Evolutionary conservation across 345 rosid genomes (phyloP), one percentile per base, ranked within the genome.

Genomic region (Eucalyptus melliodora): DNA sequence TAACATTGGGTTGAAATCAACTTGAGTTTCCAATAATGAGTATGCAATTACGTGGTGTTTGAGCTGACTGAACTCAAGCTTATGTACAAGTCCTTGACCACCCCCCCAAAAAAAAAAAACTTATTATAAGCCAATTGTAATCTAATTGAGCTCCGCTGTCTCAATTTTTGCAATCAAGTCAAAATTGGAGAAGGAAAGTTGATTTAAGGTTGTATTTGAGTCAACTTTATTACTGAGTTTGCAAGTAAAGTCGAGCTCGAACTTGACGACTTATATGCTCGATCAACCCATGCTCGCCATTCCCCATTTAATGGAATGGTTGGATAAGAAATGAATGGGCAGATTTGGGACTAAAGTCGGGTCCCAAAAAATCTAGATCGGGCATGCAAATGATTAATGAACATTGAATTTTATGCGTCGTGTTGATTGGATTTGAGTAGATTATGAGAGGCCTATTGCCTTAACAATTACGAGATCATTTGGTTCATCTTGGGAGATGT

Each of bases 351-450:
- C 37, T 77, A 37, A 2, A 11, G 13, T 23, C 13, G 3, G 1
- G 44, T 37, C 45, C 83, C 3, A 37, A 42, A 37, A 72, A 37
- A 37, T 37, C 27, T 77, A 10, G 83, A 19, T 37, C 3, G 3
- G 16, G 45, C 45, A 17, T 10, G 83, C 83, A 3, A 72, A 72
- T 19, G 83, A 37, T 37, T 72, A 21, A 69, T 16, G 81, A 69
- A 19, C 15, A 11, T 37, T 72, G 0, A 6, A 0, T 3, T 27
- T 27, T 60, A 60, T 62, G 72, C 3, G 0, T 30, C 34, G 0
- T 14, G 5, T 30, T 30, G 37, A 65, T 65, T 4, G 5, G 19
- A 65, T n/a, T n/a, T 30, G 37, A 7, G 37, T 65, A n/a, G 34
- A 15, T 65, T 2, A 13, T 19, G 72, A 15, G 31, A 0, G 72